Evolutionary conservation across 768 basidiomycete genomes (phyloP).

Genomic region (Hygrophoropsis aurantiaca): DNA sequence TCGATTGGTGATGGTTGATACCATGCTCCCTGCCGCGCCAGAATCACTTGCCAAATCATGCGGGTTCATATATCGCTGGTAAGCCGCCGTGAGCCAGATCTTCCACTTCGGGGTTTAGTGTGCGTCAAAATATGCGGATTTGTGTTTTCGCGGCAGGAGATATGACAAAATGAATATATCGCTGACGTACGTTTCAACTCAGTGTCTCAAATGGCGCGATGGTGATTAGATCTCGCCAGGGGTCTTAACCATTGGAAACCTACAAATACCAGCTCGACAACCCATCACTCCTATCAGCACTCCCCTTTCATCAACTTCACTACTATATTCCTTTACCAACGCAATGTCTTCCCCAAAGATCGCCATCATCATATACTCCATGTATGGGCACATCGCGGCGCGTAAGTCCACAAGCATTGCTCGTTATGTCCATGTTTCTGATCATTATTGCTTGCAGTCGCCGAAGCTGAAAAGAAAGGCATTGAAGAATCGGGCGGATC

Average conservation of each 20-base stretch:
- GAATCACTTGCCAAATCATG: too few species aligned
- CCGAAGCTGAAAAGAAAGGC: constrained; percentile 49
- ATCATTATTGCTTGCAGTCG: constrained; percentile 45
- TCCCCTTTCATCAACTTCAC: constrained; percentile 3
- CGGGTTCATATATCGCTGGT: not conserved
- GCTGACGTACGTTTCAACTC: not conserved
- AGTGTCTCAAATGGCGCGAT: constrained; percentile 2
- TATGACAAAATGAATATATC: constrained; percentile 1
- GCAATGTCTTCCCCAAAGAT: constrained; percentile 52
- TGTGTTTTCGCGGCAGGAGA: constrained; percentile 3
- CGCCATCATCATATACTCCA: constrained; percentile 71
- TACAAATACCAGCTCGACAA: constrained; percentile 13
- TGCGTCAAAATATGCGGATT: not conserved
- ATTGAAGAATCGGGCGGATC: constrained; percentile 48
- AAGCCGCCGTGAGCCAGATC: constrained; percentile 5
- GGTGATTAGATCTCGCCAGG: not conserved
- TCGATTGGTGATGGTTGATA: too few species aligned
- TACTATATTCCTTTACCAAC: not conserved
- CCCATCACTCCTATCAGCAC: not conserved
- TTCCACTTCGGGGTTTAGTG: constrained; percentile 5
- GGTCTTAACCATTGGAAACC: not conserved
- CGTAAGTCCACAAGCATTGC: constrained; percentile 38
- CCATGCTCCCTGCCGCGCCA: too few species aligned
- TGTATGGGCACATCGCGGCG: constrained; percentile 73
- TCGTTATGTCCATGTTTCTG: not conserved